Base-by-base conservation (phyloP, 2,329 filamentous ascomycete species). In the Myriosclerotinia duriaeana region DNA sequence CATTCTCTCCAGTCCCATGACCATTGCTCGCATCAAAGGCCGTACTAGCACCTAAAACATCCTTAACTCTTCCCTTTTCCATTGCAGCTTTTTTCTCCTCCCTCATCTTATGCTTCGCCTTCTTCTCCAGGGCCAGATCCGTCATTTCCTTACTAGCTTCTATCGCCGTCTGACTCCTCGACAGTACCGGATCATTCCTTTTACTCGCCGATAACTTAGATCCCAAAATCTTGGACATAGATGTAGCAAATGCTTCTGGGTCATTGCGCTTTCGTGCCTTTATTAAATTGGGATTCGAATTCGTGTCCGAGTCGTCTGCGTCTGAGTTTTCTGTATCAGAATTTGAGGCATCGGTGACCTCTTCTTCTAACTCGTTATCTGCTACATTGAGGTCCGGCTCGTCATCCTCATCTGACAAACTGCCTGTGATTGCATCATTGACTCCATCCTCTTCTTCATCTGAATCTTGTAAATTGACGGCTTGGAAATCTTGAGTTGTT, bases 201-300 rank as follows among this genome's bases (percentile, higher is more conserved):
- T 92, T 92, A 42, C 90, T 85, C 9, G 86, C 87, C 1, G 93
- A 89, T 12, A 98, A 84, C 79, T 98, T 98, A 60, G 92, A 94
- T 66, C 88, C 88, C 54, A 99, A 84, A 76, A 99, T 97, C 78
- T 95, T 96, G 72, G 91, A 90, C 74, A 99, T 92, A 61, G 93
- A 97, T 1, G 89, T 96, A 34, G 94, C 92, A 78, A 99, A 98
- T 63, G 92, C 93, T 70, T 85, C 82, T 3, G 95, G 93, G 78
- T 99, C 94, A 79, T 97, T 96, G 76, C 93, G 89, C 80, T 98
- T 98, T 17, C 88, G 87, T 74, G 87, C 90, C 48, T 75, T 75
- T 70, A 79, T 77, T 53, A 76, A 75, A 61, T 80, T 79, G 66
- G 75, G 77, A 50, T 79, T 79, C 26, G 81, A 79, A 15, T 81